Base-by-base conservation (phyloP, 129 eudicot genomes). In the Chrysanthemum seticuspe region DNA sequence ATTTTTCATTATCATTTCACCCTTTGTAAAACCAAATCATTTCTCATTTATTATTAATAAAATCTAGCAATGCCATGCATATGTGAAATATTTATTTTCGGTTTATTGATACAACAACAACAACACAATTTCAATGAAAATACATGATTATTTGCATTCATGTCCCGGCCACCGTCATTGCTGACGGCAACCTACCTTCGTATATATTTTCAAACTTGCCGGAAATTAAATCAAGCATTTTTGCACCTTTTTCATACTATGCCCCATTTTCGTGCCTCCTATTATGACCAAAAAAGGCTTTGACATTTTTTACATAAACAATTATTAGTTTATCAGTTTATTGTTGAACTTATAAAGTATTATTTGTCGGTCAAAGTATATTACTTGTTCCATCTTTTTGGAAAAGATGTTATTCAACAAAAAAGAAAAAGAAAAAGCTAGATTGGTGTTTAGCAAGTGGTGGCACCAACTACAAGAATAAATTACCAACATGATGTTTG, bases 181-280 rank as follows among this genome's bases (percentile, higher is more conserved):
- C 21, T 56, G 62, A 56, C 62, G 62, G 62, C 65, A 61, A 61
- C 65, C 45, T 12, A 61, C 45, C 65, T 21, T 11, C 14, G 36
- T 14, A 10, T 23, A 19, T 3, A 6, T 61, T 61, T 61, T 61
- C 65, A 61, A 60, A 61, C 65, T 13, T 61, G 13, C 65, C 44
- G 65, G 65, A 61, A 60, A 61, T 3, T 27, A 21, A 27, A 61
- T 61, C 65, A 60, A 60, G 40, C 65, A 25, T 23, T 25, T 23
- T 23, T 61, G 65, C 65, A n/a, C n/a, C 18, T 36, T 61, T 61
- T 61, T 61, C 65, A 61, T 60, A 61, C 65, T 18, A 56, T 61
- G n/a, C n/a, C 65, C 65, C 65, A 61, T 61, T 61, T 61, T 61
- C 18, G 31, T 25, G 65, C 65, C 65, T 61, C 44, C 65, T 61